Evolutionary conservation across 305 asterid species (phyloP), one percentile per base, ranked within the genome.

Genomic region (Euphrasia arctica): DNA sequence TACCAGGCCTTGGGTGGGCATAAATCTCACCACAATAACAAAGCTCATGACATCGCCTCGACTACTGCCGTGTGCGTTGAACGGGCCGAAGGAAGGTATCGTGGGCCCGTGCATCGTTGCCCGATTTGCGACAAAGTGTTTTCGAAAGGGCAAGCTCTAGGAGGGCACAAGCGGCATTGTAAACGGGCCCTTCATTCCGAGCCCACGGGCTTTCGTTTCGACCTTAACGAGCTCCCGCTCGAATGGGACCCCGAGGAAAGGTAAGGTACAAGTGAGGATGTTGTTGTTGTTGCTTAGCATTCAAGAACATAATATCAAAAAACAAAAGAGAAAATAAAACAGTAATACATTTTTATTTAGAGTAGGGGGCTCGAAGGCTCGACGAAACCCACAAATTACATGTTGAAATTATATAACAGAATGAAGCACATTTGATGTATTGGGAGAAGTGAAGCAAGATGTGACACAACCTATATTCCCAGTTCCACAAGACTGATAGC

Each of bases 161-260:
- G 80, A 0, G 80, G 80, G 27, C 80, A 76, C 58, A 62, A 70
- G 68, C 66, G 78, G 47, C 78, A 74, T 7, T 74, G 71, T 50
- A 22, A 50, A 14, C 63, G 68, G 4, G 14, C 22, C 15, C n/a
- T 29, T 43, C 12, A 12, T 56, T 7, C 31, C 9, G 60, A 25
- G 42, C 2, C 14, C 34, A 14, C 57, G 57, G 41, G 61, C 11
- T 50, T 48, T 11, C 54, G 32, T 42, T 67, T 75, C 36, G 80
- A 75, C 55, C 72, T 75, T 34, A 75, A 75, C 48, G 74, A 75
- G 66, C 60, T 63, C 55, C 77, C 74, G 48, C 64, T 70, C 13
- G 71, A 67, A 22, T 62, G 70, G 55, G 29, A 12, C 0, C 15
- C n/a, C 2, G 60, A 67, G 13, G 50, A 48, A 61, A 51, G 27